These are phyloP conservation scores for Pleodorina starrii DNA, from an alignment of 139 green algal genomes.

Conservation along the genomic window DNA sequence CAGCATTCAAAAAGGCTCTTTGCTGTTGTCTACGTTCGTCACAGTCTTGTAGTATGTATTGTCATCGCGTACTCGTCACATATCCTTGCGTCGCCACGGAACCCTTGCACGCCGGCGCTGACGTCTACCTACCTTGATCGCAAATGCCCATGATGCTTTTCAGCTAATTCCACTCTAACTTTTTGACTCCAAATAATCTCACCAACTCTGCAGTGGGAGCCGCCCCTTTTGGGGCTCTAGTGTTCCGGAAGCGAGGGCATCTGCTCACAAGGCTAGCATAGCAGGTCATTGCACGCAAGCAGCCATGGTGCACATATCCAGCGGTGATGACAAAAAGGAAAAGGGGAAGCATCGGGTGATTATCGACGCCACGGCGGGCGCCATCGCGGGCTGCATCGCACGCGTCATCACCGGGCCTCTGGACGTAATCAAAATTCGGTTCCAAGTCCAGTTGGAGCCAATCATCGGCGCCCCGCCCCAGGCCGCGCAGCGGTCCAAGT, in stretches of 20 bases:
- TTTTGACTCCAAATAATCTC: too few relatives aligned
- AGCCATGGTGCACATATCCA: conserved; percentile 30
- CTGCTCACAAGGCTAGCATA: too few relatives aligned
- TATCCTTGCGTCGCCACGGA: background rate
- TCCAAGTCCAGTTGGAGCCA: conserved; percentile 92
- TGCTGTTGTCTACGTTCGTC: too few relatives aligned
- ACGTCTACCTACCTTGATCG: too few relatives aligned
- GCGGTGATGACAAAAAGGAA: background rate
- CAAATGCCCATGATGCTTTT: too few relatives aligned
- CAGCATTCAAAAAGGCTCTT: too few relatives aligned
- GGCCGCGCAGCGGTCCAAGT: conserved; percentile 72
- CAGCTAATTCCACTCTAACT: too few relatives aligned
- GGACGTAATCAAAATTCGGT: conserved; percentile 98
- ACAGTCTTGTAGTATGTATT: background rate
- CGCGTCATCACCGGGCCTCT: conserved; percentile 90
- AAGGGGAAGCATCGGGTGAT: conserved; percentile 42
- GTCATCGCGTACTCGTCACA: background rate
- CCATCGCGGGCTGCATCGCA: conserved; percentile 85
- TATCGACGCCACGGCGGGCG: conserved; percentile 79
- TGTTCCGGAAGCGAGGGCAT: background rate
- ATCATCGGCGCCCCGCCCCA: background rate
- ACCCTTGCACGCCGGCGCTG: background rate
- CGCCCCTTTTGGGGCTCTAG: background rate
- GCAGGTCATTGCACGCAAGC: too few relatives aligned
- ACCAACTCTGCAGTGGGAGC: background rate